These are phyloP conservation scores for Podaxis sp. DNA, from an alignment of 768 basidiomycete genomes.

Conservation along the genomic window DNA sequence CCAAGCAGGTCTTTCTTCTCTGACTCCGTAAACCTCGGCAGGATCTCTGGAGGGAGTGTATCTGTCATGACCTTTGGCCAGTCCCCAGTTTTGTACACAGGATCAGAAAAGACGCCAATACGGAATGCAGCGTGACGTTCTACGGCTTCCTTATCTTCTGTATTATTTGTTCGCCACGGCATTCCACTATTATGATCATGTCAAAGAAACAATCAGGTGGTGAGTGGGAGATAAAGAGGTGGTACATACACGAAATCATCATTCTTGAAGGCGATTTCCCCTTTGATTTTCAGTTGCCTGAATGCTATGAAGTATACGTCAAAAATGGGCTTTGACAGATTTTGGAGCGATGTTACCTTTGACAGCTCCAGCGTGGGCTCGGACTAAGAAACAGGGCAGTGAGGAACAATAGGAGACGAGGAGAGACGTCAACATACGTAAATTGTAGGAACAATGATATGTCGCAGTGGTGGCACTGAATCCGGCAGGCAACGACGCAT, in stretches of 20 bases:
- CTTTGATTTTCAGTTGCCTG: slow-evolving; percentile 43
- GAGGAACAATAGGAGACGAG: neutral
- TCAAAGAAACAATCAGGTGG: neutral
- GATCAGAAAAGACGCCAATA: slow-evolving; percentile 49
- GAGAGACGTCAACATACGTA: slow-evolving; percentile 28
- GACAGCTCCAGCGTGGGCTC: slow-evolving; percentile 49
- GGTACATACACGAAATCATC: slow-evolving; percentile 44
- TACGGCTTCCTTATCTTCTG: slow-evolving; percentile 42
- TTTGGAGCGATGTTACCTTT: slow-evolving; percentile 30
- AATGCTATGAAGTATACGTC: slow-evolving; percentile 29
- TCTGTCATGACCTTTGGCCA: slow-evolving; percentile 52
- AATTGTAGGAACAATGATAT: slow-evolving; percentile 43
- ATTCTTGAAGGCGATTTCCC: slow-evolving; percentile 55
- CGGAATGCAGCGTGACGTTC: slow-evolving; percentile 51
- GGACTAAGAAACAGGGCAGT: slow-evolving; percentile 26
- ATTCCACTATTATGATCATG: slow-evolving; percentile 30
- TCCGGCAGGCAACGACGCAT: slow-evolving; percentile 37
- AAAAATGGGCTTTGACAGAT: neutral
- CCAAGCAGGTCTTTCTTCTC: slow-evolving; percentile 45
- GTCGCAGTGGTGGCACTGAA: slow-evolving; percentile 43
- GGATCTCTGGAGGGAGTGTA: slow-evolving; percentile 40
- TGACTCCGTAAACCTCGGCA: slow-evolving; percentile 46
- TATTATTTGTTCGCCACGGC: slow-evolving; percentile 44
- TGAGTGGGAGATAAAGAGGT: neutral
- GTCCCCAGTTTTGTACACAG: slow-evolving; percentile 48